Conservation (phyloP, 306 rosid genomes). For the Vicia faba region DNA sequence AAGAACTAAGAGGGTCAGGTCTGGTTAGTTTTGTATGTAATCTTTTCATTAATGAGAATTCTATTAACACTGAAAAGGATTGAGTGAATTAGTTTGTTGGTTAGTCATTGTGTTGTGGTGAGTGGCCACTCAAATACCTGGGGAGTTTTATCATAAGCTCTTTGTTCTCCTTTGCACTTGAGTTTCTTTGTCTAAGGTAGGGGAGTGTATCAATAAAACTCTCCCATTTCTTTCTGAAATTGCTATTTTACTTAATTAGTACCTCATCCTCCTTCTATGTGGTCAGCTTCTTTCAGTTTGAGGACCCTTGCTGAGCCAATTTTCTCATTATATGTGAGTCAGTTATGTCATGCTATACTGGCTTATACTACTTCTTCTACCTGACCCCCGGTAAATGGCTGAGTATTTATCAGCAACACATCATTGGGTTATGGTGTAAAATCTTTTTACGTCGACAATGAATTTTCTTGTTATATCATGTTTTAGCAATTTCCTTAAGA, state of each 20-base stretch:
- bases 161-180: background rate
- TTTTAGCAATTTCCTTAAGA: slow-evolving; percentile 18
- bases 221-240: slow-evolving; percentile 1
- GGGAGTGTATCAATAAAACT: slow-evolving; percentile 9
- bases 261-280: slow-evolving; percentile 17
- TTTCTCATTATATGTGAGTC: background rate
- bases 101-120: background rate
- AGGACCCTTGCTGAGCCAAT: slow-evolving; percentile 11
- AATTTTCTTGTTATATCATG: slow-evolving; percentile 26
- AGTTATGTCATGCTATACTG: slow-evolving; percentile 8
- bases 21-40: slow-evolving; percentile 1
- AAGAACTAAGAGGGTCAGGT: slow-evolving; percentile 6
- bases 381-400: slow-evolving; percentile 4
- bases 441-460: slow-evolving; percentile 3
- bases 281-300: slow-evolving; percentile 4
- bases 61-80: background rate
- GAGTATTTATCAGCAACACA: slow-evolving; percentile 10
- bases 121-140: background rate
- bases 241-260: background rate
- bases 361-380: background rate
- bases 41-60: background rate
- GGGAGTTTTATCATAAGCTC: background rate
- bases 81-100: background rate
- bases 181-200: slow-evolving; percentile 13
- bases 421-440: slow-evolving; percentile 17